Base-by-base conservation (phyloP, 257 asterid genomes). In the Orobanche coerulescens region DNA sequence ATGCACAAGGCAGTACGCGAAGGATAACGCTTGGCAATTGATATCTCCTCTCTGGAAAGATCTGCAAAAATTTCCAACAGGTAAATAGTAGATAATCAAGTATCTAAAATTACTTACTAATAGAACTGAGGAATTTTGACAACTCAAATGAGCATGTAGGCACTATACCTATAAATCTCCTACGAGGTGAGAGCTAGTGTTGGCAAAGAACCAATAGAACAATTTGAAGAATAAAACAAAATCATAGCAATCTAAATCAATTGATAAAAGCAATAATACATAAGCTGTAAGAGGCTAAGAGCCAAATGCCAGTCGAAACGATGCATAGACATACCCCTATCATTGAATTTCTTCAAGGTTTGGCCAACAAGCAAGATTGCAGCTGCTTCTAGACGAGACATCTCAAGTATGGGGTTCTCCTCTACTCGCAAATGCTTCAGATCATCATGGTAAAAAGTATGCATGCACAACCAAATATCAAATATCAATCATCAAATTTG, bases 391-490 rank as follows among this genome's bases (percentile, higher is more conserved):
- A 82, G 70, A 80, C 79, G 95, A 76, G 89, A 74, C 91, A 84
- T 83, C 89, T 84, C 84, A 62, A 93, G 94, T 66, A 93, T 86
- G 62, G 98, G 98, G 74, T 93, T 93, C 90, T 93, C 98, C 82
- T 93, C 98, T 61, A 93, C 72, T 19, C 98, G 98, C 73, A 93
- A 79, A 89, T 89, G 96, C 98, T 93, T 82, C 85, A 81, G 58
- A 62, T 64, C 74, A 66, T 62, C 71, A 48, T 50, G 36, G 67
- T 56, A 34, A 70, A 5, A 31, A 54, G 46, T 22, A 64, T 13
- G 39, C 70, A 60, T 43, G 26, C 16, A 11, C 16, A 37, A n/a
- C 15, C 49, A 36, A n/a, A n/a, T n/a, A 25, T 69, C 12, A 25
- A 73, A 28, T 52, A 58, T 56, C 47, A 68, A 31, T 24, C 48